Conservation (phyloP, 495 filamentous ascomycete genomes). For the Penicillium macrosclerotiorum region DNA sequence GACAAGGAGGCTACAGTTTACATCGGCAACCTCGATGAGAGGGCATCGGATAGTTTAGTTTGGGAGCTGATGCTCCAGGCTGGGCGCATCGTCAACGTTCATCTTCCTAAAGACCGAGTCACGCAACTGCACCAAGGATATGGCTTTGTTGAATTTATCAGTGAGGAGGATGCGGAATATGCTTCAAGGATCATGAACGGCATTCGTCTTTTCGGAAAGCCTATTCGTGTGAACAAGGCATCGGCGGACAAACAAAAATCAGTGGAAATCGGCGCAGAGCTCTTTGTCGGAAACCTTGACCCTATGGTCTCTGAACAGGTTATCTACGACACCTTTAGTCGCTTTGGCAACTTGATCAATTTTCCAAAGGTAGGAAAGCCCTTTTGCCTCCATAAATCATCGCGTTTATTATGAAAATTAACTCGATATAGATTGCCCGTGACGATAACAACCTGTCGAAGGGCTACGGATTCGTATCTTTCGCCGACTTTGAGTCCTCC, state of each 20-base stretch:
- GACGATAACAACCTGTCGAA: conserved; percentile 90
- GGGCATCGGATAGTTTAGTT: conserved; percentile 83
- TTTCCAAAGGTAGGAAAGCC: conserved; percentile 65
- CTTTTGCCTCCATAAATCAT: neutral
- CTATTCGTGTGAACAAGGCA: conserved; percentile 95
- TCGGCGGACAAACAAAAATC: conserved; percentile 96
- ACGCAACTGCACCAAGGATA: conserved; percentile 96
- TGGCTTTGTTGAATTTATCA: conserved; percentile 97
- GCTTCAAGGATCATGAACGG: conserved; percentile 96
- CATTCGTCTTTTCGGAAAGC: conserved; percentile 88
- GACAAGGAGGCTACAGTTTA: conserved; percentile 99
- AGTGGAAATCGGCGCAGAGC: conserved; percentile 92
- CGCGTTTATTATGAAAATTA: too few species aligned
- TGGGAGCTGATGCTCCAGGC: conserved; percentile 98
- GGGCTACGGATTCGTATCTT: conserved; percentile 96
- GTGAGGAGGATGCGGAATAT: conserved; percentile 95
- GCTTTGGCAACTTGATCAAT: conserved; percentile 82
- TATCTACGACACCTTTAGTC: conserved; percentile 94
- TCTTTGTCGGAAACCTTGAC: conserved; percentile 96
- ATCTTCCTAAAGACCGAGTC: conserved; percentile 95
- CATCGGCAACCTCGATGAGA: conserved; percentile 96
- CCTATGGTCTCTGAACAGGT: conserved; percentile 93
- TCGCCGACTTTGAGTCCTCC: conserved; percentile 89
- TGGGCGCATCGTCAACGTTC: conserved; percentile 94
- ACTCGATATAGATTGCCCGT: conserved; percentile 64